Evolutionary conservation across 139 green algal species (phyloP).

Genomic region (Mesotaenium endlicherianum): DNA sequence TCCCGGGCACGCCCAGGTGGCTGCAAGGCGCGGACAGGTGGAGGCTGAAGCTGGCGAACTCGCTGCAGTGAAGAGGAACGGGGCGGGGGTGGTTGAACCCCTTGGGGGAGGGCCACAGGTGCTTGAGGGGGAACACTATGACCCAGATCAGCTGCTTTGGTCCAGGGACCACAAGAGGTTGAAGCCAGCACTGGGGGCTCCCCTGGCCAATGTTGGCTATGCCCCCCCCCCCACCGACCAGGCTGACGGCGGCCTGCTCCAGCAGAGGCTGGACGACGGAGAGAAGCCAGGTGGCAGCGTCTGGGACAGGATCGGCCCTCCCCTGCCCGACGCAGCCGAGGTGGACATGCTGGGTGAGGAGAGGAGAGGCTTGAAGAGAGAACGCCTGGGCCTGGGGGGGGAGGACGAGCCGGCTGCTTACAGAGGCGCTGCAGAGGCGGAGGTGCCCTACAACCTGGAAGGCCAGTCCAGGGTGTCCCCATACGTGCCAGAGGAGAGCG

Average conservation of each 20-base stretch:
- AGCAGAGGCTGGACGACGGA: too few species aligned
- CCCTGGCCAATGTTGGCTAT: too few species aligned
- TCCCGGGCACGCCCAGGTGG: constrained; percentile 2
- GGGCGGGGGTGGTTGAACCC: not conserved
- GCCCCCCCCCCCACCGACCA: too few species aligned
- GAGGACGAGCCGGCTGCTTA: not conserved
- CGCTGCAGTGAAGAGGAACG: not conserved
- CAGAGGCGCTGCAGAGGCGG: not conserved
- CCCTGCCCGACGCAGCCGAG: not conserved
- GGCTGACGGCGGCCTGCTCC: constrained; percentile 1
- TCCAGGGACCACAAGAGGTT: not conserved
- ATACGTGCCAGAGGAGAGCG: too few species aligned
- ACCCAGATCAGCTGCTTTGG: constrained; percentile 40
- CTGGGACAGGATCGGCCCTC: constrained; percentile 16
- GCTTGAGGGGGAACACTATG: constrained; percentile 11
- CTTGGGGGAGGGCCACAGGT: not conserved
- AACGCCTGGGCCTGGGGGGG: not conserved
- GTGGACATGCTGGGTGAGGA: not conserved
- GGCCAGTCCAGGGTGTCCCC: too few species aligned
- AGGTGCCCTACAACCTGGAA: too few species aligned
- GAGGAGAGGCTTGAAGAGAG: not conserved
- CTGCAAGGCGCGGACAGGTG: not conserved
- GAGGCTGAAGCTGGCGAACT: not conserved
- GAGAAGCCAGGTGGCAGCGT: constrained; percentile 11
- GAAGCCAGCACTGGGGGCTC: not conserved